These are phyloP conservation scores for Teratosphaeria viscida DNA, from an alignment of 2,329 filamentous ascomycete genomes.

Conservation along the genomic window DNA sequence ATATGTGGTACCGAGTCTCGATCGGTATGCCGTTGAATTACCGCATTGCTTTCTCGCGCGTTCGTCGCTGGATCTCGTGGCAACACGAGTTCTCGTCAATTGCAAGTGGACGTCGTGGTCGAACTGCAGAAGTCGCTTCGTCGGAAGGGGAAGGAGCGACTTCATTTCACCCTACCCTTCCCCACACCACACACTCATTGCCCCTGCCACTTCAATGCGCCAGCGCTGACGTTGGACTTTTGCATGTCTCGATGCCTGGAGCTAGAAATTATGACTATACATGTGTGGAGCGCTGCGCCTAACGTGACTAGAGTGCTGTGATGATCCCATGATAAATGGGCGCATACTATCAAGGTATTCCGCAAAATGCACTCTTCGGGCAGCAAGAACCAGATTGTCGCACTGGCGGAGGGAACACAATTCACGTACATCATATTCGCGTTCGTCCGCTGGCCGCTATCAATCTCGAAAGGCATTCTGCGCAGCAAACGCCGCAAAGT, in stretches of 20 bases:
- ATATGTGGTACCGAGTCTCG: no score
- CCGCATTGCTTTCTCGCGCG: background rate
- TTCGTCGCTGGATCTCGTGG: no score
- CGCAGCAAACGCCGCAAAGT: constrained; percentile 13
- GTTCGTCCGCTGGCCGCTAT: background rate
- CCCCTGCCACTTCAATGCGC: background rate
- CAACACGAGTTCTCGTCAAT: no score
- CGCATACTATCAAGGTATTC: no score
- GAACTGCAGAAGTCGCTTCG: background rate
- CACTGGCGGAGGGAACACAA: no score
- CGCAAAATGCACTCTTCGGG: no score
- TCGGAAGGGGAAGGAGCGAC: background rate
- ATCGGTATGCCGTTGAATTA: background rate
- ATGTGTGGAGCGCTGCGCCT: no score
- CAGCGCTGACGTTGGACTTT: background rate
- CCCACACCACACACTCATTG: background rate
- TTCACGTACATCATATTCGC: no score
- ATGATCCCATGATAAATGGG: no score
- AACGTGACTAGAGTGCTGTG: no score
- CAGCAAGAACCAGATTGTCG: no score
- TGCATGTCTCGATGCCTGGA: background rate
- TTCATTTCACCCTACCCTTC: no score
- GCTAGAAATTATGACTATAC: background rate
- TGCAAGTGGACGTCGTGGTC: background rate
- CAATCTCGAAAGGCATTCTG: constrained; percentile 11